Conservation (phyloP, 495 filamentous ascomycete species). For the Cryomyces minteri region DNA sequence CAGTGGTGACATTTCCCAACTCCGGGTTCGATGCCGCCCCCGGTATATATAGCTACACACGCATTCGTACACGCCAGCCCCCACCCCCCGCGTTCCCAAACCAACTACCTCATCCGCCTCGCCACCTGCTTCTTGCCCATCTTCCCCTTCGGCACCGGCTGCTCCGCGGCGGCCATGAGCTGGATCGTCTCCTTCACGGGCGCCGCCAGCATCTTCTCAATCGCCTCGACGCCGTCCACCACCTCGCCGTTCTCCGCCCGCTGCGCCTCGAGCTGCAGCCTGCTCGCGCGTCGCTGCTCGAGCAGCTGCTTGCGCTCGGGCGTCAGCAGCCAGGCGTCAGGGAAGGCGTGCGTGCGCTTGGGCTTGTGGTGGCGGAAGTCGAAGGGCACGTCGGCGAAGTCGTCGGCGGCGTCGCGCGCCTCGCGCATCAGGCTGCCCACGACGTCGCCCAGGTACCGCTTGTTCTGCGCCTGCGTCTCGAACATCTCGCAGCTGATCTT, state of each 20-base stretch:
- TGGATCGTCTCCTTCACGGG: neutral
- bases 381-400: slow-evolving; percentile 75
- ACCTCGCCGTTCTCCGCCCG: slow-evolving; percentile 28
- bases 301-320: slow-evolving; percentile 45
- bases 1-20: no score
- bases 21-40: no score
- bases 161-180: no score
- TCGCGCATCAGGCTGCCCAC: slow-evolving; percentile 55
- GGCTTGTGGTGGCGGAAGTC: slow-evolving; percentile 74
- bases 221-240: slow-evolving; percentile 34
- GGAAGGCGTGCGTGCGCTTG: slow-evolving; percentile 52
- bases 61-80: no score
- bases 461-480: slow-evolving; percentile 80
- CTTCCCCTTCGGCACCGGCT: no score
- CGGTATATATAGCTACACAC: no score
- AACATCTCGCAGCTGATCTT: slow-evolving; percentile 88
- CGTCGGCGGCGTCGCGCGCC: slow-evolving; percentile 56
- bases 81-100: no score
- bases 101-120: no score
- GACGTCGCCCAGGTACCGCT: slow-evolving; percentile 70
- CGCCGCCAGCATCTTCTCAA: slow-evolving; percentile 18
- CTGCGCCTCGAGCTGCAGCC: slow-evolving; percentile 26
- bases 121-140: no score
- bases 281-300: slow-evolving; percentile 33
- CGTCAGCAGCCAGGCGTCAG: slow-evolving; percentile 64